These are phyloP conservation scores for Streptanthus diversifolius DNA, from an alignment of 345 rosid species.

Conservation along the genomic window DNA sequence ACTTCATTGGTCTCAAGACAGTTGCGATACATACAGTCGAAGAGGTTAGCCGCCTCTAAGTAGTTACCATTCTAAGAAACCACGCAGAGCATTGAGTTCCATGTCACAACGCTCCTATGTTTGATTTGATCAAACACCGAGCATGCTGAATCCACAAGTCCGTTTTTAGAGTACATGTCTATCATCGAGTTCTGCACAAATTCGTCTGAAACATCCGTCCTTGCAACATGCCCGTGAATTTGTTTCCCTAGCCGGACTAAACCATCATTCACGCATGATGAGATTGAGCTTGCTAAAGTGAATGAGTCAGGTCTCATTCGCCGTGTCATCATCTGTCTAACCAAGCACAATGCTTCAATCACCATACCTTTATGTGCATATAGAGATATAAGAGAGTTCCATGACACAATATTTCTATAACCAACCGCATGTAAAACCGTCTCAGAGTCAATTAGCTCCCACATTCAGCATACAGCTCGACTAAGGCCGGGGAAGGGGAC, in stretches of 20 bases:
- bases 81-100: conserved; percentile 71
- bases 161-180: conserved; percentile 64
- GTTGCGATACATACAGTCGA: conserved; percentile 52
- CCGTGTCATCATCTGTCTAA: conserved; percentile 50
- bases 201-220: conserved; percentile 41
- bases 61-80: conserved; percentile 60
- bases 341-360: conserved; percentile 43
- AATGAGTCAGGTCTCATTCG: conserved; percentile 59
- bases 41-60: conserved; percentile 51
- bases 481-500: conserved; percentile 54
- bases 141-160: conserved; percentile 44
- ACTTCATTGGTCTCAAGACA: conserved; percentile 48
- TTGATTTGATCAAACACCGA: conserved; percentile 39
- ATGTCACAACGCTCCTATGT: conserved; percentile 44
- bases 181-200: conserved; percentile 55
- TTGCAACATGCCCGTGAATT: conserved; percentile 58
- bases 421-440: conserved; percentile 42
- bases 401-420: conserved; percentile 49
- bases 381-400: conserved; percentile 69
- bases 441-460: conserved; percentile 44
- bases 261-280: conserved; percentile 58
- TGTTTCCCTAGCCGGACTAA: conserved; percentile 53
- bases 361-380: conserved; percentile 50
- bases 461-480: conserved; percentile 64
- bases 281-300: conserved; percentile 62